These are phyloP conservation scores for Ampelomyces quisqualis DNA, from an alignment of 2,329 filamentous ascomycete genomes.

Conservation along the genomic window DNA sequence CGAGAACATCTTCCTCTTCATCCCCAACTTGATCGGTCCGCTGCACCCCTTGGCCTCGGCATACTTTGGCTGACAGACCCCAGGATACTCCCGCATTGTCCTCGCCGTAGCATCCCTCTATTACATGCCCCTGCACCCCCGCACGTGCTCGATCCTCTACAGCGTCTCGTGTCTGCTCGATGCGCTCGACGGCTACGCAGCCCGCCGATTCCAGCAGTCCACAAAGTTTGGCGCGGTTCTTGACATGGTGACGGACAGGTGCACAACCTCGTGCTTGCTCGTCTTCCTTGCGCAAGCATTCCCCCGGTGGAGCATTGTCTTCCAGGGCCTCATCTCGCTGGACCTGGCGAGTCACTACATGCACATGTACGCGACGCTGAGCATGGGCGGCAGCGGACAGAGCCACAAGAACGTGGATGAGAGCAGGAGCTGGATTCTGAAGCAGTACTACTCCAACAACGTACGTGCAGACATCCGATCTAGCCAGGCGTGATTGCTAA, in stretches of 20 bases:
- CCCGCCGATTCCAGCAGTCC: conserved; percentile 81
- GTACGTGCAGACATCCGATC: conserved; percentile 53
- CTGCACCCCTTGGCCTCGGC: neutral
- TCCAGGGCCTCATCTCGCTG: conserved; percentile 88
- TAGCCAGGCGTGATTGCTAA: conserved; percentile 11
- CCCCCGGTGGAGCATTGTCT: conserved; percentile 88
- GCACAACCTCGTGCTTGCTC: conserved; percentile 90
- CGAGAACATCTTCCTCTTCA: conserved; percentile 58
- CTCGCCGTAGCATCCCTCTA: conserved; percentile 86
- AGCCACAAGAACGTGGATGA: conserved; percentile 95
- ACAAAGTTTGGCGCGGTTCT: conserved; percentile 95
- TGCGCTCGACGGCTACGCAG: conserved; percentile 91
- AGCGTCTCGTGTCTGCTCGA: conserved; percentile 93
- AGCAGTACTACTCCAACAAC: conserved; percentile 97
- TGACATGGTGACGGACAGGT: conserved; percentile 98
- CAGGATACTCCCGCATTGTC: conserved; percentile 54
- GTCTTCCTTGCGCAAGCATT: conserved; percentile 95
- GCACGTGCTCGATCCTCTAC: conserved; percentile 89
- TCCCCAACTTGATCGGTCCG: conserved; percentile 55
- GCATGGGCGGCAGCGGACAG: conserved; percentile 74
- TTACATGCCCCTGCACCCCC: conserved; percentile 98
- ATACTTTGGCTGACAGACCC: conserved; percentile 10
- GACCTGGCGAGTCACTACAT: conserved; percentile 97
- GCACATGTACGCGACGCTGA: conserved; percentile 96
- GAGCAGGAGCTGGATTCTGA: conserved; percentile 82